Base-by-base conservation (phyloP, 1,284 basidiomycete species). In the Puccinia sorghi region DNA sequence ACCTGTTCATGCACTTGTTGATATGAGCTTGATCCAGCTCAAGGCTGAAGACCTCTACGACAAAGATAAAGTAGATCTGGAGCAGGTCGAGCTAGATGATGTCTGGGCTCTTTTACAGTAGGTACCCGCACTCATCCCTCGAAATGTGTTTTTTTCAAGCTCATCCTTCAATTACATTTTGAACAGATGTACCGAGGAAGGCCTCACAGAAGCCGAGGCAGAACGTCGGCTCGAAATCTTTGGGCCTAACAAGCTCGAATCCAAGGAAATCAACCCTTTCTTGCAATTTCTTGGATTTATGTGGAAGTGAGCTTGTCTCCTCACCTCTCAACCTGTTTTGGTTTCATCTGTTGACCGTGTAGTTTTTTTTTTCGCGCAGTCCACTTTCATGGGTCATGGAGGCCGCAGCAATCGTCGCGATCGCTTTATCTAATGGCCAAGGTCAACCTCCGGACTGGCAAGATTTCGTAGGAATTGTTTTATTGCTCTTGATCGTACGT, bases 311-410 rank as follows among this genome's bases (percentile, higher is more conserved):
- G 75, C 59, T 9, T 56, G 54, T 27, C n/a, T n/a, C 13, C 54
- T 25, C 1, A 11, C 25, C 7, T 9, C 25, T 17, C 50, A 20
- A 52, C 20, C n/a, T n/a, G 50, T n/a, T n/a, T 15, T 20, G 96
- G 96, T 93, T 96, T 94, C 94, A 97, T 97, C 87, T 64, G 15
- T 27, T 32, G 12, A 11, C 59, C 20, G 54, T 6, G 48, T 22
- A 41, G 6, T 11, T 32, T 32, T 32, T 32, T 32, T 8, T 25
- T 20, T 54, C 1, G 3, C 1, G 0, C 25, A 78, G 66, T 48
- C 94, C 94, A 71, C 88, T 97, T 27, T 97, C 94, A 50, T 98
- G 95, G 94, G 96, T 98, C 87, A 99, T 98, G 95, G 95, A 99
- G 86, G 94, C 92, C 82, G 95, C 95, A 74, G 94, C 95, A 69